These are phyloP conservation scores for Sarocladiaceae sp. DNA, from an alignment of 2,329 filamentous ascomycete species.

Conservation along the genomic window DNA sequence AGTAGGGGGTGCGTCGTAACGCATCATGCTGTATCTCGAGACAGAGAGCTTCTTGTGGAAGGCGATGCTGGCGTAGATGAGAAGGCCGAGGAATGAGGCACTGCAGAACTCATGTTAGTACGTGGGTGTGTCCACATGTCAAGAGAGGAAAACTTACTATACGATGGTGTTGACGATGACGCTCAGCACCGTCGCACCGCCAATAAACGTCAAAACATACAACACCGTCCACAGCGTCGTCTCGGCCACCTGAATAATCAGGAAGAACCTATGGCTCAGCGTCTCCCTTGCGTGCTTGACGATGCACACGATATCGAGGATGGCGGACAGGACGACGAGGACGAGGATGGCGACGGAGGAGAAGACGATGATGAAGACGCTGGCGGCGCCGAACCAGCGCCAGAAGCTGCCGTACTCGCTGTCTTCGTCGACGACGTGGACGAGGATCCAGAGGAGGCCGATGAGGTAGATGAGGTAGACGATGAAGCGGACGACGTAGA, in stretches of 20 bases:
- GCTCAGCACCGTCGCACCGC: neutral
- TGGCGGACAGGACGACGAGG: neutral
- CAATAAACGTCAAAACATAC: neutral
- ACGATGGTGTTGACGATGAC: neutral
- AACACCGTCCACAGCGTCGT: neutral
- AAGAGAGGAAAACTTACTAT: neutral
- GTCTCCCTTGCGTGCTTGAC: neutral
- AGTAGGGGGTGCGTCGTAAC: neutral
- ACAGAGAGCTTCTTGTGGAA: neutral
- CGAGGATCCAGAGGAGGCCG: neutral
- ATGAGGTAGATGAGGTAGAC: neutral
- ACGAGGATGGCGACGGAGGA: neutral
- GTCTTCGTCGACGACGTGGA: neutral
- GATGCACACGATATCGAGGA: constrained; percentile 1
- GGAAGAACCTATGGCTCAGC: neutral
- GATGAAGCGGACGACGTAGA: neutral
- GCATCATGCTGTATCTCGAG: neutral
- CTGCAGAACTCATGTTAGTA: no score
- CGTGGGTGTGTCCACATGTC: neutral
- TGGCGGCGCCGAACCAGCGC: neutral
- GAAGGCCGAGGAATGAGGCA: neutral
- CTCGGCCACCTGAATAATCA: neutral
- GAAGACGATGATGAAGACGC: neutral
- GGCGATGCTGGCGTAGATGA: neutral
- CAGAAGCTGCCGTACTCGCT: neutral